A percentile compares a stretch with the other conserved stretches of the same genome.
Conservation (phyloP, 306 rosid species). For the Ceratonia siliqua region DNA sequence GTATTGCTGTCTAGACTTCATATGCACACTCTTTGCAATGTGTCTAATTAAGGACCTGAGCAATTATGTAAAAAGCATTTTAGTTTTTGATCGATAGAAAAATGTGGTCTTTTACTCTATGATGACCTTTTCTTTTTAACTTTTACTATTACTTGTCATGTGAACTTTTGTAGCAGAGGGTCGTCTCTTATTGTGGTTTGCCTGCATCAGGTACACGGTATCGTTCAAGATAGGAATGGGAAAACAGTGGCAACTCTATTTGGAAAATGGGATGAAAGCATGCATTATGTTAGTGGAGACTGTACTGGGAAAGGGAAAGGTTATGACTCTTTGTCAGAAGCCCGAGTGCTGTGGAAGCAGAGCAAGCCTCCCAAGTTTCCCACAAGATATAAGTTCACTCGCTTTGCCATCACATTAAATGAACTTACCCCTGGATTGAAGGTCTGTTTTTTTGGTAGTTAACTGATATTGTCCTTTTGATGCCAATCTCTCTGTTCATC, state of each 20-base stretch:
- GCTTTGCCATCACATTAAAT: slow-evolving; percentile 83
- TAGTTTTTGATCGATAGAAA: background rate
- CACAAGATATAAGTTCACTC: slow-evolving; percentile 86
- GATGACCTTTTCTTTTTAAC: background rate
- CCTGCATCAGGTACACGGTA: slow-evolving; percentile 72
- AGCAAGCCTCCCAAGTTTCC: slow-evolving; percentile 81
- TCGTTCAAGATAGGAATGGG: slow-evolving; percentile 81
- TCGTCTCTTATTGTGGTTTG: slow-evolving; percentile 15
- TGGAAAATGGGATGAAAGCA: slow-evolving; percentile 98
- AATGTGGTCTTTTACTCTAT: background rate
- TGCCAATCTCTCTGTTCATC: slow-evolving; percentile 14
- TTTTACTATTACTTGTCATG: slow-evolving; percentile 12
- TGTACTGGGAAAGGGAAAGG: slow-evolving; percentile 79
- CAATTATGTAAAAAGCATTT: background rate
- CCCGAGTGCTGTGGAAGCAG: slow-evolving; percentile 77
- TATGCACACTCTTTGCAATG: background rate
- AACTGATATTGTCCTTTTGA: slow-evolving; percentile 19
- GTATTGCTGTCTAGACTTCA: background rate
- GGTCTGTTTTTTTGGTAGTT: slow-evolving; percentile 44
- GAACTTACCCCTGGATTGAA: slow-evolving; percentile 82
- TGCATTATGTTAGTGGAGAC: slow-evolving; percentile 81
- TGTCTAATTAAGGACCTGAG: background rate
- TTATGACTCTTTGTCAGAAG: slow-evolving; percentile 64
- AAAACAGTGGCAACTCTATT: slow-evolving; percentile 75
- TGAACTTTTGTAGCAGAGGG: slow-evolving; percentile 3